phyloP scores from a whole-genome alignment of 164 flowering plant genomes.

The Piper longum region DNA sequence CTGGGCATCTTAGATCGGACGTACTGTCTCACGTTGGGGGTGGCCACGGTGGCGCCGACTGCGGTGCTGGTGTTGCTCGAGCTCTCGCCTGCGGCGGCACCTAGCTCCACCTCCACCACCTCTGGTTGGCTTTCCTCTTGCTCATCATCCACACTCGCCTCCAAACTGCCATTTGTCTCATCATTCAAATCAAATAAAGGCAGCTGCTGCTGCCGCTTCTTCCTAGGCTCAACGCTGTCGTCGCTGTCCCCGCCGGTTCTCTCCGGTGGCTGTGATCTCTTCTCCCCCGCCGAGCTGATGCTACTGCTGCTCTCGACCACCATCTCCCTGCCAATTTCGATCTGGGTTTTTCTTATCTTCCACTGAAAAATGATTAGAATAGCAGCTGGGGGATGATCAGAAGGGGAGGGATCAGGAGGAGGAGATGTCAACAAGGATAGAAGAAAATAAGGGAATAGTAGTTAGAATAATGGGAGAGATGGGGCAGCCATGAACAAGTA shows the following conservation, averaged over 20 bases:
- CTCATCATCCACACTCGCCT: background rate
- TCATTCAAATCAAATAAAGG: constrained; percentile 27
- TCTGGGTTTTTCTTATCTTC: background rate
- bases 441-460: background rate
- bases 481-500: background rate
- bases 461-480: background rate
- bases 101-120: constrained; percentile 2
- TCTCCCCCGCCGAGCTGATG: too few relatives aligned
- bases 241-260: background rate
- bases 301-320: background rate
- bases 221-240: background rate
- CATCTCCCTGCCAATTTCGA: background rate
- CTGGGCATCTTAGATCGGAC: constrained; percentile 38
- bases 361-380: too few relatives aligned
- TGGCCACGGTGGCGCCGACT: constrained; percentile 15
- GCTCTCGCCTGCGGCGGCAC: constrained; percentile 6
- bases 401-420: background rate
- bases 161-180: constrained; percentile 7
- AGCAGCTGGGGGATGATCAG: background rate
- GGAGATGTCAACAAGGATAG: background rate
- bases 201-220: background rate
- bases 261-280: too few relatives aligned
- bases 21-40: constrained; percentile 28
- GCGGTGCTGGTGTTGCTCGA: constrained; percentile 4
- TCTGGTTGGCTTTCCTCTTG: constrained; percentile 4